Percentiles rank a stretch among this genome's conserved stretches.
These are phyloP conservation scores for Craspedostauros australis DNA, from an alignment of 108 stramenopile species.

Conservation along the genomic window DNA sequence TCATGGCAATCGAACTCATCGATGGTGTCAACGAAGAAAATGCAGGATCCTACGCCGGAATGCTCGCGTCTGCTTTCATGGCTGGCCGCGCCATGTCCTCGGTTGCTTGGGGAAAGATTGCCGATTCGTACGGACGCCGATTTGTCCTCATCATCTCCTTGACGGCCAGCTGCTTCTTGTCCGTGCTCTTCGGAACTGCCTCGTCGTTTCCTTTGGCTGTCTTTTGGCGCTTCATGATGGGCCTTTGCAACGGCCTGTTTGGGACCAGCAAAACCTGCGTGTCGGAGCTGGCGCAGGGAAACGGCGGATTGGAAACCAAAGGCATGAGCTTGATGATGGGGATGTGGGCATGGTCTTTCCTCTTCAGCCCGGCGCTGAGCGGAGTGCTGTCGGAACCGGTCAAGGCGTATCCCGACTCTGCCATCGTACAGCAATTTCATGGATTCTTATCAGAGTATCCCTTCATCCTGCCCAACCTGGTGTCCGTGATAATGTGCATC, in stretches of 20 bases:
- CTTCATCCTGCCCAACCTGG: conserved; percentile 54
- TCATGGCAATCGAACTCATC: conserved; percentile 46
- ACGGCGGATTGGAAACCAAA: conserved; percentile 39
- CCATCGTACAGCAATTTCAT: background rate
- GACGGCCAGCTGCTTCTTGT: conserved; percentile 32
- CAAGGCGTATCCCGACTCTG: too few species aligned
- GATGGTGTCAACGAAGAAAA: conserved; percentile 33
- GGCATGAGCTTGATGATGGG: conserved; percentile 41
- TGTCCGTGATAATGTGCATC: conserved; percentile 37
- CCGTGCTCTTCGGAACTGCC: conserved; percentile 59
- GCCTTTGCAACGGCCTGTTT: conserved; percentile 49
- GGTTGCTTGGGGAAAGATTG: conserved; percentile 49
- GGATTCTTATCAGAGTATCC: conserved; percentile 27
- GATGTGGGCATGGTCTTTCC: conserved; percentile 48
- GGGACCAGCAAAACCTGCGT: conserved; percentile 51
- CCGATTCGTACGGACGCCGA: conserved; percentile 59
- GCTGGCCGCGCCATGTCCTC: conserved; percentile 42
- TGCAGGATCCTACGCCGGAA: conserved; percentile 58
- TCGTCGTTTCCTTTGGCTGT: conserved; percentile 36
- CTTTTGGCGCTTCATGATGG: conserved; percentile 36
- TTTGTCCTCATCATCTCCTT: conserved; percentile 41
- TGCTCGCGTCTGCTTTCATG: conserved; percentile 65
- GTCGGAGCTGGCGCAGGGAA: conserved; percentile 38
- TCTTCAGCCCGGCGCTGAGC: conserved; percentile 50
- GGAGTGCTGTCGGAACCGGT: conserved; percentile 58